A percentile compares a stretch with the other conserved stretches of the same genome.
These are phyloP conservation scores for Neurospora sp. DNA, from an alignment of 495 filamentous ascomycete species.

Conservation along the genomic window DNA sequence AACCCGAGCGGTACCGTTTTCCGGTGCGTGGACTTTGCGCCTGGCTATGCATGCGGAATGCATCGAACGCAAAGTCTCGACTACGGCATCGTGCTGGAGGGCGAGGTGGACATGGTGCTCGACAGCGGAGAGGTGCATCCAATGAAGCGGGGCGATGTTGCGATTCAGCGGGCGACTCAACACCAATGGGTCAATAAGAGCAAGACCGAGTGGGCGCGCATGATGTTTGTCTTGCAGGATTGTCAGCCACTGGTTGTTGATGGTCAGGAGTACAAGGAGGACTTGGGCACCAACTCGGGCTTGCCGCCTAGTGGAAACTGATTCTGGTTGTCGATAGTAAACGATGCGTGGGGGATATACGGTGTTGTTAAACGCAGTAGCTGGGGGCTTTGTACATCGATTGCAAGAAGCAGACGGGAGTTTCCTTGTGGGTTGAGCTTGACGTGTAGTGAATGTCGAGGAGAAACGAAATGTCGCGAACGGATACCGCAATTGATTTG, in stretches of 20 bases:
- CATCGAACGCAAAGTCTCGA: slow-evolving; percentile 67
- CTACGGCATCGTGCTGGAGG: slow-evolving; percentile 70
- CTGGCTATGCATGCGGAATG: slow-evolving; percentile 45
- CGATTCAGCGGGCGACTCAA: slow-evolving; percentile 55
- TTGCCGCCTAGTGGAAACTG: slow-evolving; percentile 30
- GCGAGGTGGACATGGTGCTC: slow-evolving; percentile 51
- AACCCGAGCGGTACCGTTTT: slow-evolving; percentile 44
- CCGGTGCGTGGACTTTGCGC: slow-evolving; percentile 52
- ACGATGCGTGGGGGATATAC: neutral
- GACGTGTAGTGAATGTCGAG: neutral
- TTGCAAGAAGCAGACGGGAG: neutral
- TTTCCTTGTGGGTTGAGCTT: neutral
- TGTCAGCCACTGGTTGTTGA: slow-evolving; percentile 31
- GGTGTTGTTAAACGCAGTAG: neutral
- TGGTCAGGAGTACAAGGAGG: slow-evolving; percentile 37
- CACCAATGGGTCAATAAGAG: slow-evolving; percentile 58
- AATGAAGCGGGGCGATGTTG: slow-evolving; percentile 52
- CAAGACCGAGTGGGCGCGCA: slow-evolving; percentile 43
- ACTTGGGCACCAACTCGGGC: slow-evolving; percentile 24
- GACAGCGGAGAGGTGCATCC: slow-evolving; percentile 46
- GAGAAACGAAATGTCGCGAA: too few species aligned
- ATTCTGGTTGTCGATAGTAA: neutral
- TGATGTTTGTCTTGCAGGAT: slow-evolving; percentile 50
- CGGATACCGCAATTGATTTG: too few species aligned
- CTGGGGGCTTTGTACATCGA: neutral